These are phyloP conservation scores for Stereocaulon alpinum DNA, from an alignment of 495 filamentous ascomycete species.

Conservation along the genomic window DNA sequence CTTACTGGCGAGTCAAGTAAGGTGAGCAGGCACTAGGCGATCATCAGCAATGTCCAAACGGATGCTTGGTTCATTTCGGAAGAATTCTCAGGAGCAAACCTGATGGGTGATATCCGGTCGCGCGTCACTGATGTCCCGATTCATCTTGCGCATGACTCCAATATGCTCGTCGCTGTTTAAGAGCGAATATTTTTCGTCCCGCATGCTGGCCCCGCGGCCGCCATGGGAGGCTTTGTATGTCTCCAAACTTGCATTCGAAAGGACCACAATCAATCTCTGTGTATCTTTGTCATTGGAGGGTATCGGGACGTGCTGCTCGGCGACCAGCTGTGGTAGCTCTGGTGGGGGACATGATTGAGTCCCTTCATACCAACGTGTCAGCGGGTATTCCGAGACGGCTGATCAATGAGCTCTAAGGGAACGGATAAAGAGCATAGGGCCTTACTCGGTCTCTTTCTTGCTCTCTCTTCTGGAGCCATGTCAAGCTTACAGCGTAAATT, in stretches of 20 bases:
- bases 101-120: constrained; percentile 97
- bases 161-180: constrained; percentile 99
- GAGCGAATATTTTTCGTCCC: constrained; percentile 89
- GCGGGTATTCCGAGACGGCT: background rate
- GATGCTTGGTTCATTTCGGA: background rate
- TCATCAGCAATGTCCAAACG: constrained; percentile 19
- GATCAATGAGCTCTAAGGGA: background rate
- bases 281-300: constrained; percentile 76
- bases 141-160: constrained; percentile 98
- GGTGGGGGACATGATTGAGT: constrained; percentile 94
- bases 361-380: constrained; percentile 31
- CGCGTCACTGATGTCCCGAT: constrained; percentile 93
- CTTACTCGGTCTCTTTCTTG: constrained; percentile 43
- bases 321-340: constrained; percentile 77
- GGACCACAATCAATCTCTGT: constrained; percentile 84
- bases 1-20: constrained; percentile 96
- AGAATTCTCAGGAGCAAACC: constrained; percentile 42
- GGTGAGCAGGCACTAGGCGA: constrained; percentile 80
- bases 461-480: constrained; percentile 34
- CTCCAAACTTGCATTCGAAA: constrained; percentile 94
- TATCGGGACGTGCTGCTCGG: constrained; percentile 85
- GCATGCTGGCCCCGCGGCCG: constrained; percentile 53
- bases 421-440: constrained; percentile 24
- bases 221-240: constrained; percentile 81
- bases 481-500: background rate